Evolutionary conservation across 1,284 basidiomycete species (phyloP).

Genomic region (Tylopilus sp.): DNA sequence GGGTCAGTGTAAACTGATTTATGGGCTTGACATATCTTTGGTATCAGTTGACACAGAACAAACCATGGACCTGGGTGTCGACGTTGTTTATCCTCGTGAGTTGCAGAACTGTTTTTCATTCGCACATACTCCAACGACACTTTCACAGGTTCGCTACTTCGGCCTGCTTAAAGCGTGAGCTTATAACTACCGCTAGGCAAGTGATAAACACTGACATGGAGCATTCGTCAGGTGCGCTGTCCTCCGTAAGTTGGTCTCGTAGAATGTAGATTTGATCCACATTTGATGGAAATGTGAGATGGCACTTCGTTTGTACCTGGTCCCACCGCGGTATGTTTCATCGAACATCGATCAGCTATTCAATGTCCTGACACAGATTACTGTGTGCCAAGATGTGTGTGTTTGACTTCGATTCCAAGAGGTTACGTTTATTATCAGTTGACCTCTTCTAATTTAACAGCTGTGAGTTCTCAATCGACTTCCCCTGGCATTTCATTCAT

Average conservation of each 20-base stretch:
- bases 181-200: too few species aligned
- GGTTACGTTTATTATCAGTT: background rate
- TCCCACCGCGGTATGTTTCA: background rate
- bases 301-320: background rate
- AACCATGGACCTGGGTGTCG: conserved; percentile 19
- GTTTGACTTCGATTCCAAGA: background rate
- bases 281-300: background rate
- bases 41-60: conserved; percentile 7
- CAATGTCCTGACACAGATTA: background rate
- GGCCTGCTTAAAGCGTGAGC: background rate
- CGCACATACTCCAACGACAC: background rate
- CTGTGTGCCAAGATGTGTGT: background rate
- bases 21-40: background rate
- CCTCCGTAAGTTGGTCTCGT: conserved; percentile 2
- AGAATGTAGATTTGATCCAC: background rate
- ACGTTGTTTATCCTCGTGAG: conserved; percentile 11
- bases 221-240: conserved; percentile 1
- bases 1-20: conserved; percentile 1
- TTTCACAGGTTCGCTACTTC: background rate
- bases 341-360: background rate
- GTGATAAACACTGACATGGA: background rate
- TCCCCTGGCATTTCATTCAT: background rate
- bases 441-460: background rate
- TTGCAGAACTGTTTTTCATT: background rate
- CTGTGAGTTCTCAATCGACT: background rate